Base-by-base conservation (phyloP, 352 stramenopile genomes). In the Phytophthora pini region DNA sequence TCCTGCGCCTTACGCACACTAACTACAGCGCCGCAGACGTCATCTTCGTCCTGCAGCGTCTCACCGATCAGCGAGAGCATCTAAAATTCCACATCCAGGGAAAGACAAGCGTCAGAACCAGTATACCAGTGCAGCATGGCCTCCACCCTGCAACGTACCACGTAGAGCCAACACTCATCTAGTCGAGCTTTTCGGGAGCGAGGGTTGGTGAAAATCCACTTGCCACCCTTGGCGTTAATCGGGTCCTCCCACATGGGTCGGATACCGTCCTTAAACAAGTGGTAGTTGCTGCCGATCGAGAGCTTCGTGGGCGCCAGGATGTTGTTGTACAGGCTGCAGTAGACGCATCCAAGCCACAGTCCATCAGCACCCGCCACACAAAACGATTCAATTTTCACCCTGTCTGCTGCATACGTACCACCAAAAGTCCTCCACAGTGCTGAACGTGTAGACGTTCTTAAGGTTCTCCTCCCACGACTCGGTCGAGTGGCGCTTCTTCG, bases 201-300 rank as follows among this genome's bases (percentile, higher is more conserved):
- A 41, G 92, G 81, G 47, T 99, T 97, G 13, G 95, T 98, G 39
- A 99, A 91, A 59, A 99, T 97, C 84, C 97, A 99, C 79, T 99
- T 99, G 63, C 97, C 97, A 32, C 97, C 97, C 74, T 88, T 98
- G 61, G 77, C 86, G 76, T 99, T 99, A 39, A 89, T 81, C 22
- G 89, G 84, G 74, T 99, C 96, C 80, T 99, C 97, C 97, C 97
- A 99, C 91, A 98, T 99, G 22, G 97, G 97, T 53, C 95, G 86
- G 43, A 99, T 93, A 46, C 96, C 96, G 45, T 98, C 84, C 74
- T 98, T 98, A 74, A 99, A 99, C 63, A 99, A 82, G 72, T 98
- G 96, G 78, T 99, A 99, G 87, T 99, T 98, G 70, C 90, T 98
- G 69, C 92, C 89, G 12, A 94, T 79, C 45, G 88, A 78, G 34